A percentile compares a stretch with the other conserved stretches of the same genome.
These are phyloP conservation scores for Physaria fendleri DNA, from an alignment of 345 rosid species.

Conservation along the genomic window DNA sequence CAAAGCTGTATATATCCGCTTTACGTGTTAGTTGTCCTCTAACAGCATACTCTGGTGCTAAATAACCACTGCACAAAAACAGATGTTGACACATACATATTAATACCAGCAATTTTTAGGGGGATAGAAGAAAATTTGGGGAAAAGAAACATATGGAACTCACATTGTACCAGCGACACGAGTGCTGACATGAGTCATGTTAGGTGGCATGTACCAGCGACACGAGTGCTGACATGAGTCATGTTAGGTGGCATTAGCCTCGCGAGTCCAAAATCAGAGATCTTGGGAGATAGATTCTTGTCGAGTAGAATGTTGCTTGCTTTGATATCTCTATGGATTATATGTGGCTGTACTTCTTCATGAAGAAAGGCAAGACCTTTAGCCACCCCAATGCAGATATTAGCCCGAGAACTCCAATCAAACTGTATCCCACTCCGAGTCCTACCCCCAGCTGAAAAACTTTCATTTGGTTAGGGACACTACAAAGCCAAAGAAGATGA, in stretches of 20 bases:
- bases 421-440: slow-evolving; percentile 51
- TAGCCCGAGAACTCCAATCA: slow-evolving; percentile 60
- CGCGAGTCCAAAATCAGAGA: slow-evolving; percentile 95
- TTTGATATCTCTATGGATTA: slow-evolving; percentile 92
- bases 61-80: slow-evolving; percentile 61
- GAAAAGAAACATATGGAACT: slow-evolving; percentile 28
- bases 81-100: slow-evolving; percentile 10
- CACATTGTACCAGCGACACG: slow-evolving; percentile 97
- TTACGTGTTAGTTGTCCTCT: slow-evolving; percentile 85
- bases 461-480: not conserved
- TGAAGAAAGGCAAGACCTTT: slow-evolving; percentile 87
- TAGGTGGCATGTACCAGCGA: no score
- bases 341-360: slow-evolving; percentile 68
- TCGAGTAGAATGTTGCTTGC: slow-evolving; percentile 96
- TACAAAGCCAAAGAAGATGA: slow-evolving; percentile 2
- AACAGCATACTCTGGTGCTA: slow-evolving; percentile 97
- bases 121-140: not conserved
- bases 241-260: slow-evolving; percentile 73
- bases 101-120: not conserved
- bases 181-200: slow-evolving; percentile 90
- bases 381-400: slow-evolving; percentile 76
- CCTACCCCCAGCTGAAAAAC: slow-evolving; percentile 46
- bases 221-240: slow-evolving; percentile 97
- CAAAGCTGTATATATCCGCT: slow-evolving; percentile 90
- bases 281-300: slow-evolving; percentile 66